Base-by-base conservation (phyloP, 2,329 filamentous ascomycete genomes). In the Aspergillus sp. region DNA sequence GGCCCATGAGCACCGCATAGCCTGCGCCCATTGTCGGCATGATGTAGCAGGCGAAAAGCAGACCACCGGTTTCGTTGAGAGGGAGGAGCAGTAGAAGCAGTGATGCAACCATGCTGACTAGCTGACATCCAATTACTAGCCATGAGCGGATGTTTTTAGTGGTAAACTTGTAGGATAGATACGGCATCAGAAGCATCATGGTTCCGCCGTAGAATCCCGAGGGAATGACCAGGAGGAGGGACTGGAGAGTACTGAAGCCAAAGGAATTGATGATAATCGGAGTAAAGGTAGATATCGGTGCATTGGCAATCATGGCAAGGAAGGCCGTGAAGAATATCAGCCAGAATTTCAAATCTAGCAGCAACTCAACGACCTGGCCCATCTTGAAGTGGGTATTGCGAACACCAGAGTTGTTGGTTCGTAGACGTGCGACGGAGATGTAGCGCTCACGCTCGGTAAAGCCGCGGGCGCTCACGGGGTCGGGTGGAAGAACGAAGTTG, bases 1-100 rank as follows among this genome's bases (percentile, higher is more conserved):
- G 64, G 0, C 79, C 79, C 74, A 84, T 81, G 0, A 82, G 65
- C 5, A 83, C 77, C 1, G 78, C 80, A 58, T 83, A 84, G 0
- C 75, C 77, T 2, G 74, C 80, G 5, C 75, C 75, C 55, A 69
- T 61, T 0, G 75, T 78, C 1, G 80, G 76, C 8, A 83, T 67
- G 45, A 83, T 82, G 48, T 79, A 80, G 9, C 75, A 75, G 0
- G 75, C 82, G 59, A 83, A 83, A 0, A 83, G 66, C 1, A 81
- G 61, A 0, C 73, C 80, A 0, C 80, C 80, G 12, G 72, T 79
- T 5, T 71, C 69, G 4, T 62, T 61, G 9, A 72, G 66, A 1
- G 79, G 79, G 2, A 83, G 66, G 13, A 70, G 63, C 73, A 79
- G 80, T 13, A 82, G 69, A 7, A 82, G 69, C 1, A 80, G 61